Evolutionary conservation across 345 rosid species (phyloP).

Genomic region (Linum trigynum): DNA sequence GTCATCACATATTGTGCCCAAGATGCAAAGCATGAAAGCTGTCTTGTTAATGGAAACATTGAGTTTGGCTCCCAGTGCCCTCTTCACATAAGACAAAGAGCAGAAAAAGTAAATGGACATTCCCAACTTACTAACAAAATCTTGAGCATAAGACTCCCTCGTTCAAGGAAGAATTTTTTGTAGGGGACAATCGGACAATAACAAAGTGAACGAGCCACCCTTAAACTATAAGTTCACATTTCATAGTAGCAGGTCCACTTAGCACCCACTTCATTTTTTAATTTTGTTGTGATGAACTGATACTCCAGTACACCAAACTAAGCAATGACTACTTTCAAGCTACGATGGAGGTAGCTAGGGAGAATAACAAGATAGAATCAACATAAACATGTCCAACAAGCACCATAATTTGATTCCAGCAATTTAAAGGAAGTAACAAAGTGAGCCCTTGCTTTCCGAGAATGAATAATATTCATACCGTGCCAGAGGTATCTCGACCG

Average conservation of each 20-base stretch:
- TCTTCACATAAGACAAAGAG: too few relatives aligned
- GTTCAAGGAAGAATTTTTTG: not conserved
- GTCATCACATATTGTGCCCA: not conserved
- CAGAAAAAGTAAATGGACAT: not conserved
- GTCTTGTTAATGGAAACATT: not conserved
- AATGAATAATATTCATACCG: slow-evolving; percentile 43
- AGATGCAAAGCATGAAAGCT: not conserved
- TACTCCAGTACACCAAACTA: not conserved
- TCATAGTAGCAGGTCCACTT: not conserved
- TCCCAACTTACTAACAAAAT: not conserved
- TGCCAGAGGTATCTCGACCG: slow-evolving; percentile 84
- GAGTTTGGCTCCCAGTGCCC: not conserved
- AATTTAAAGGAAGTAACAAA: not conserved
- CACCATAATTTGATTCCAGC: not conserved
- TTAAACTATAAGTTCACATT: not conserved
- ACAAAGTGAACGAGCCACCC: not conserved
- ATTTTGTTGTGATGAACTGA: not conserved
- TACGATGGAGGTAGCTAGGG: not conserved
- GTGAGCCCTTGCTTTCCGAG: not conserved
- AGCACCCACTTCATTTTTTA: not conserved
- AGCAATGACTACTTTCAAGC: not conserved
- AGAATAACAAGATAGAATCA: not conserved
- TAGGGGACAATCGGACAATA: not conserved
- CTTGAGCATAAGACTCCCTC: not conserved
- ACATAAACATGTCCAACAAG: not conserved